Conservation (phyloP, 2,329 filamentous ascomycete genomes). For the Pleurostoma richardsiae region DNA sequence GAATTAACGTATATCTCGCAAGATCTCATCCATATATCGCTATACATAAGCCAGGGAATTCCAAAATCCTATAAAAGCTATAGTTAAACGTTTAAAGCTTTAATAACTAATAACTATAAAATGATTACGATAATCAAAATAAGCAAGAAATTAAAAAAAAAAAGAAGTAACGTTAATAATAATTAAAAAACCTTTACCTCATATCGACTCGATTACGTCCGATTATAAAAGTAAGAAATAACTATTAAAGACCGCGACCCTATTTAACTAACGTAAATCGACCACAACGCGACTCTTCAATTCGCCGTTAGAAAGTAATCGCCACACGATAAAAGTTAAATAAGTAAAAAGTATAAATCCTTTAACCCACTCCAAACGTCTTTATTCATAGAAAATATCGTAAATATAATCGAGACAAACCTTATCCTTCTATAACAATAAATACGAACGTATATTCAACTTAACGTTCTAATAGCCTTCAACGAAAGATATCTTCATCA, state of each 20-base stretch:
- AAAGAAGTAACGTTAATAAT: not conserved
- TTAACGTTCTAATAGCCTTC: not conserved
- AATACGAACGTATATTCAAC: not conserved
- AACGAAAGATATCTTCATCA: not conserved
- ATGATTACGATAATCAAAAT: not conserved
- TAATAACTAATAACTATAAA: slow-evolving; percentile 1
- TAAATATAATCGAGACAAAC: not conserved
- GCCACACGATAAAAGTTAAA: too few species aligned
- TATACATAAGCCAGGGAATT: not conserved
- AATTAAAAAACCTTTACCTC: not conserved
- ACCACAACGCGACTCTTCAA: not conserved
- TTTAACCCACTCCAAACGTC: too few species aligned
- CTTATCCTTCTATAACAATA: not conserved
- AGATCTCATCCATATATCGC: not conserved
- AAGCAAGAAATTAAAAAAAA: slow-evolving; percentile 1
- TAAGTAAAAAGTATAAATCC: too few species aligned
- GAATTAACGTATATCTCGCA: not conserved
- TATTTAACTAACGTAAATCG: not conserved
- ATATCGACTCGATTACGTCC: not conserved
- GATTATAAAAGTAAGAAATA: not conserved
- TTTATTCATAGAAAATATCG: not conserved
- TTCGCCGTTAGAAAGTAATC: not conserved
- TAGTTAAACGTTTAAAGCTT: not conserved
- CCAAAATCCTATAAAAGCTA: not conserved
- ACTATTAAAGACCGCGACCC: not conserved